These are phyloP conservation scores for Chalaropsis ovoidea DNA, from an alignment of 2,329 filamentous ascomycete species.

Conservation along the genomic window DNA sequence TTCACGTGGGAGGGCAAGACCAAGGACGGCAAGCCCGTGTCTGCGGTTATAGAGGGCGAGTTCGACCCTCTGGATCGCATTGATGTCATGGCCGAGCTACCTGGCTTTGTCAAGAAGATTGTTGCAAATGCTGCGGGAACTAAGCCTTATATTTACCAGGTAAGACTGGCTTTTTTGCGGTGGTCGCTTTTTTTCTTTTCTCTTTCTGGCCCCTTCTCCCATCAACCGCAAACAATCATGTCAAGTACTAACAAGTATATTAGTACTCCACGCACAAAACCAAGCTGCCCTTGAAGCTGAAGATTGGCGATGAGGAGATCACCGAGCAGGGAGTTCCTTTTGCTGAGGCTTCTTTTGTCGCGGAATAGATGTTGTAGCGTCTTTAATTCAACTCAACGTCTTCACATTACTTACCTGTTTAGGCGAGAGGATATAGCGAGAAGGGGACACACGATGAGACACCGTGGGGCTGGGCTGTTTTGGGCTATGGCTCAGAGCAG, in stretches of 20 bases:
- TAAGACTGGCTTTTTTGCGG: slow-evolving; percentile 31
- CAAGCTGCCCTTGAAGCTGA: slow-evolving; percentile 65
- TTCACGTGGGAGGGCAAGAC: slow-evolving; percentile 70
- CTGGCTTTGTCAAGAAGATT: slow-evolving; percentile 89
- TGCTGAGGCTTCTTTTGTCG: slow-evolving; percentile 94
- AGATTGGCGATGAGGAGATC: slow-evolving; percentile 69
- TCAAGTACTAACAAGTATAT: slow-evolving; percentile 28
- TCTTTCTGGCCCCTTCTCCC: neutral
- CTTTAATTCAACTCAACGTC: slow-evolving; percentile 27
- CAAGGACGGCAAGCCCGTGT: slow-evolving; percentile 63
- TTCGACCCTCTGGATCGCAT: slow-evolving; percentile 63
- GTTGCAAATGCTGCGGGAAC: slow-evolving; percentile 81
- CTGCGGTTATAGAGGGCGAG: slow-evolving; percentile 57
- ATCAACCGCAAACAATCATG: neutral
- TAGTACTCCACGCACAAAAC: slow-evolving; percentile 60
- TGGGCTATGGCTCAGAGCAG: neutral
- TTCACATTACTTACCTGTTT: slow-evolving; percentile 27
- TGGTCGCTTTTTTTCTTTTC: neutral
- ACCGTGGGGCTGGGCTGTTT: neutral
- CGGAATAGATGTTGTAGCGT: slow-evolving; percentile 35
- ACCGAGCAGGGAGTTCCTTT: slow-evolving; percentile 71
- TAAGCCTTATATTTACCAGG: slow-evolving; percentile 96
- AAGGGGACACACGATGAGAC: neutral
- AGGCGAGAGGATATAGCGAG: neutral
- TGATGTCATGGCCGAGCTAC: slow-evolving; percentile 94